These are phyloP conservation scores for Populus tremula DNA, from an alignment of 345 rosid species.

Conservation along the genomic window DNA sequence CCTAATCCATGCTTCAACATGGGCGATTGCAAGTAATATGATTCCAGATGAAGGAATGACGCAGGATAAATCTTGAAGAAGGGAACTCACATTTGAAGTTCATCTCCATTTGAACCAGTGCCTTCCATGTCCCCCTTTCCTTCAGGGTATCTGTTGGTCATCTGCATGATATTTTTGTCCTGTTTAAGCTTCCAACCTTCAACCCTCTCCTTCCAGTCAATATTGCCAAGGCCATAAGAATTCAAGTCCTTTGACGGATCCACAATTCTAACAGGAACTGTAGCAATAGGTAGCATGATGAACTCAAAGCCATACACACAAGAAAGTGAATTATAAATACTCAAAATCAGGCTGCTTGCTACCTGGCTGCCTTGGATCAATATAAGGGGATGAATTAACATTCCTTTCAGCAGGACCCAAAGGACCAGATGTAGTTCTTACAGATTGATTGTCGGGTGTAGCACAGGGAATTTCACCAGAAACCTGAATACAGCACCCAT, in stretches of 20 bases:
- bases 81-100: conserved; percentile 78
- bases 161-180: conserved; percentile 77
- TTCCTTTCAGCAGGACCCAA: conserved; percentile 87
- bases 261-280: conserved; percentile 97
- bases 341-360: conserved; percentile 12
- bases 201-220: conserved; percentile 99
- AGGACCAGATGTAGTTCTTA: conserved; percentile 97
- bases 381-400: conserved; percentile 74
- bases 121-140: conserved; percentile 96
- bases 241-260: conserved; percentile 98
- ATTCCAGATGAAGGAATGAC: background rate
- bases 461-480: conserved; percentile 92
- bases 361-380: conserved; percentile 99
- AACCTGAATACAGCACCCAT: conserved; percentile 43
- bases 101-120: conserved; percentile 98
- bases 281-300: conserved; percentile 15
- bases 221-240: conserved; percentile 93
- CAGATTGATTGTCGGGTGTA: conserved; percentile 86
- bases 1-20: background rate
- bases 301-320: conserved; percentile 15
- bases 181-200: conserved; percentile 99
- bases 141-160: conserved; percentile 64
- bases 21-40: background rate
- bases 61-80: background rate
- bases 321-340: conserved; percentile 10